Evolutionary conservation across 495 filamentous ascomycete species (phyloP).

Genomic region (Letharia columbiana): DNA sequence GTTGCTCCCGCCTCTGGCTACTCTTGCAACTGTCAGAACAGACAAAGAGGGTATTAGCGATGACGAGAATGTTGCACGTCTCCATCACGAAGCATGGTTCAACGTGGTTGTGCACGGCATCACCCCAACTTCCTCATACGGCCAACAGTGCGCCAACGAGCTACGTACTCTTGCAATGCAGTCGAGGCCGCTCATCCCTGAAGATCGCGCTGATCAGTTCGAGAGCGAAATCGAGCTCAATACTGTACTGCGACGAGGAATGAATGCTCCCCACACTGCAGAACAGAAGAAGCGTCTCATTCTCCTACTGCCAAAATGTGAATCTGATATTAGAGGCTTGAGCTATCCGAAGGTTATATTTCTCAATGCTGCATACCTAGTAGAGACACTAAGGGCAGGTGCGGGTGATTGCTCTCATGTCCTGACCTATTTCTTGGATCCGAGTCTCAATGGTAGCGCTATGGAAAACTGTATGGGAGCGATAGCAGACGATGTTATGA

Average conservation of each 20-base stretch:
- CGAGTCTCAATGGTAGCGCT: conserved; percentile 65
- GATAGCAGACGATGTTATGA: conserved; percentile 64
- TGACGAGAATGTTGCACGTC: conserved; percentile 53
- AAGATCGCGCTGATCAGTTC: conserved; percentile 73
- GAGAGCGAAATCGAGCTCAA: conserved; percentile 96
- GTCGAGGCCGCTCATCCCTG: conserved; percentile 73
- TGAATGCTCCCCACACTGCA: conserved; percentile 62
- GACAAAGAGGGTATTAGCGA: conserved; percentile 30
- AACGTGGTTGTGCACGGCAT: conserved; percentile 94
- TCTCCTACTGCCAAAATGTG: conserved; percentile 60
- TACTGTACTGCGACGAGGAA: conserved; percentile 75
- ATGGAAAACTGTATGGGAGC: conserved; percentile 82
- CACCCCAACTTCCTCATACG: conserved; percentile 57
- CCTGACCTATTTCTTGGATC: conserved; percentile 85
- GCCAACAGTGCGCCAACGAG: conserved; percentile 59
- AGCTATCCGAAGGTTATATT: conserved; percentile 87
- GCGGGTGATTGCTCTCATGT: conserved; percentile 81
- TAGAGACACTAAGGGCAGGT: conserved; percentile 75
- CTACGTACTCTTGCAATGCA: conserved; percentile 74
- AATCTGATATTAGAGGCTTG: conserved; percentile 66
- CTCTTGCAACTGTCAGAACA: conserved; percentile 50
- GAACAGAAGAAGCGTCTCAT: conserved; percentile 73
- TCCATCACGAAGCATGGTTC: conserved; percentile 92
- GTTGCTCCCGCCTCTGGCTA: conserved; percentile 69
- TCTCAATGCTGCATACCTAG: conserved; percentile 72